Conservation (phyloP, 345 rosid genomes). For the Abelmoschus esculentus region DNA sequence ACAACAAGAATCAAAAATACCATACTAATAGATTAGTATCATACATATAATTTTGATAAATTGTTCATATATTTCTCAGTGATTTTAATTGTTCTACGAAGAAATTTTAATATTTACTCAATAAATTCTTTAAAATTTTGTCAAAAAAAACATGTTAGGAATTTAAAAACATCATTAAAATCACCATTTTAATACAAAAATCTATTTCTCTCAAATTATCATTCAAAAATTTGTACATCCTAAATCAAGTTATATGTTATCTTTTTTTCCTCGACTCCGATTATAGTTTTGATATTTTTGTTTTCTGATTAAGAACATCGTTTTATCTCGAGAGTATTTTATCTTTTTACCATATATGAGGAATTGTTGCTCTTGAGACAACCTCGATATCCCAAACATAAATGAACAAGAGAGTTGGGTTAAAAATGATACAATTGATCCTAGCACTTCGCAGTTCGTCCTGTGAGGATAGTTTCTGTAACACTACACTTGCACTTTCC, state of each 20-base stretch:
- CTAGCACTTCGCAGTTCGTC: not conserved
- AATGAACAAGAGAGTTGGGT: not conserved
- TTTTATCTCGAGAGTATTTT: not conserved
- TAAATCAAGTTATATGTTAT: constrained; percentile 7
- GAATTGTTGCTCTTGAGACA: not conserved
- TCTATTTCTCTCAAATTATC: not conserved
- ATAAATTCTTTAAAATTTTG: not conserved
- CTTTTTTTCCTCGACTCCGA: not conserved
- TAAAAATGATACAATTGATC: not conserved
- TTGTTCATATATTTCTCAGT: too few relatives aligned
- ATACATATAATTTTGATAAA: too few relatives aligned
- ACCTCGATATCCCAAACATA: not conserved
- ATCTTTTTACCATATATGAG: not conserved
- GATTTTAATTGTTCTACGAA: too few relatives aligned
- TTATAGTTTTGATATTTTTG: not conserved
- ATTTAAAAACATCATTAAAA: not conserved
- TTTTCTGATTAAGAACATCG: not conserved
- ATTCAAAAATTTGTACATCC: not conserved
- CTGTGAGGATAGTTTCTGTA: constrained; percentile 14
- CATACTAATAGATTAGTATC: too few relatives aligned
- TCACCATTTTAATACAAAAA: not conserved
- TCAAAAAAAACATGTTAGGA: not conserved
- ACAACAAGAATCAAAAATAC: too few relatives aligned
- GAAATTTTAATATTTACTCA: not conserved
- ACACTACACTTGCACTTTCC: constrained; percentile 30